Conservation (phyloP, 176 grass and related monocot genomes). For the Musa troglodytarum region DNA sequence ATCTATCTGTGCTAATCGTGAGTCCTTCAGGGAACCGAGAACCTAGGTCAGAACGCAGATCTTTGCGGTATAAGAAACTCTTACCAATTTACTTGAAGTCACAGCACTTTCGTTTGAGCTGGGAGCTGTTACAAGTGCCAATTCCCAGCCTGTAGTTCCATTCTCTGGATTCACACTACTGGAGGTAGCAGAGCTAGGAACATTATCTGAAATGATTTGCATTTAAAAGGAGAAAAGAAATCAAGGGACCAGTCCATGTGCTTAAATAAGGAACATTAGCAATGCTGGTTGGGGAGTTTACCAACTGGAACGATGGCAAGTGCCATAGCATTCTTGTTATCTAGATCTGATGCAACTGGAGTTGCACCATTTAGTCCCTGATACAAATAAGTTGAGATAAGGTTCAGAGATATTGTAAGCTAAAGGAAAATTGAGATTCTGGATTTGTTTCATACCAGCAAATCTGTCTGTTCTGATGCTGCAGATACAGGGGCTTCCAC, state of each 20-base stretch:
- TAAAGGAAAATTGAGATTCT: not conserved
- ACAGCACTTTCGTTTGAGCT: slow-evolving; percentile 53
- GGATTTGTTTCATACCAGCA: slow-evolving; percentile 47
- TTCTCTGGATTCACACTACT: slow-evolving; percentile 22
- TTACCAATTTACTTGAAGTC: slow-evolving; percentile 68
- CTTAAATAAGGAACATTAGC: not conserved
- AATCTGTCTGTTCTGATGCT: slow-evolving; percentile 42
- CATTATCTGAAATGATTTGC: slow-evolving; percentile 33
- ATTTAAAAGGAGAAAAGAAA: not conserved
- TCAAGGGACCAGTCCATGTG: not conserved
- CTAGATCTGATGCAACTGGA: slow-evolving; percentile 43
- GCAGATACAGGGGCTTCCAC: slow-evolving; percentile 10
- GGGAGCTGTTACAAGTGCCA: slow-evolving; percentile 51
- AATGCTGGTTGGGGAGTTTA: slow-evolving; percentile 19
- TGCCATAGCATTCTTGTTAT: slow-evolving; percentile 55
- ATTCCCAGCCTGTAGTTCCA: slow-evolving; percentile 71
- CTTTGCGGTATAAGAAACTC: not conserved
- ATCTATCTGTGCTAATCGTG: no score
- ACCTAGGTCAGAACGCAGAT: not conserved
- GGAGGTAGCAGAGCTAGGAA: slow-evolving; percentile 43
- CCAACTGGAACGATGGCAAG: slow-evolving; percentile 70
- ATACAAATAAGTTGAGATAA: slow-evolving; percentile 12
- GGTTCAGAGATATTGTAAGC: not conserved
- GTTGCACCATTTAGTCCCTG: slow-evolving; percentile 50
- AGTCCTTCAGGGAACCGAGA: not conserved